Conservation (phyloP, 352 stramenopile genomes). For the Globisporangium polare region DNA sequence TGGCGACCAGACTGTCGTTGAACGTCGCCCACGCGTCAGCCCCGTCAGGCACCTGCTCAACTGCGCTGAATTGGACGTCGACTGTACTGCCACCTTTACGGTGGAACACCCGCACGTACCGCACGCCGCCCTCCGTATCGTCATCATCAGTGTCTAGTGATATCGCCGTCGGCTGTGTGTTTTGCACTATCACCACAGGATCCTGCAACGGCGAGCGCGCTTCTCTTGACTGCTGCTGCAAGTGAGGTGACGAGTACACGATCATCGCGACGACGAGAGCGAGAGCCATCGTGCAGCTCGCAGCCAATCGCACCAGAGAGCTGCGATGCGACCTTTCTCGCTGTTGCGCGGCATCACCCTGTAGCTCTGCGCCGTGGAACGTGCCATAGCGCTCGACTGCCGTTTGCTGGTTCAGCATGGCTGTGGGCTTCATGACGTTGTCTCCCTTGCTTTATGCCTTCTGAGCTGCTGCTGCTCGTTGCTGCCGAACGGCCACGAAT, state of each 20-base stretch:
- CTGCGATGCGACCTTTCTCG: neutral
- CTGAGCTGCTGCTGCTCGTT: neutral
- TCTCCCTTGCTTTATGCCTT: neutral
- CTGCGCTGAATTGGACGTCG: conserved; percentile 6
- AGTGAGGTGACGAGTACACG: neutral
- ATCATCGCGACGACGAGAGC: conserved; percentile 6
- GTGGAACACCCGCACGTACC: conserved; percentile 12
- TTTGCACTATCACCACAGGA: neutral
- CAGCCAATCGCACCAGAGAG: neutral
- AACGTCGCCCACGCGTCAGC: conserved; percentile 39
- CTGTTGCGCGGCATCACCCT: neutral
- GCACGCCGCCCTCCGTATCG: neutral
- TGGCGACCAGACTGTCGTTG: conserved; percentile 44
- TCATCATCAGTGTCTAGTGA: neutral
- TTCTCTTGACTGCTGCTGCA: neutral
- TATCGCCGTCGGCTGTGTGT: neutral
- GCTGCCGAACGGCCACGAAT: neutral
- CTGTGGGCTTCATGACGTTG: neutral
- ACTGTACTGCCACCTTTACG: neutral
- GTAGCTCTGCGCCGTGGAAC: neutral
- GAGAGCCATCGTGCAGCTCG: conserved; percentile 8
- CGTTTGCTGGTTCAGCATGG: neutral
- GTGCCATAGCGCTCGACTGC: conserved; percentile 3
- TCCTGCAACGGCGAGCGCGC: neutral
- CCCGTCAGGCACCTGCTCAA: neutral